These are phyloP conservation scores for Penicillium psychrosexuale DNA, from an alignment of 2,329 filamentous ascomycete genomes.

Conservation along the genomic window DNA sequence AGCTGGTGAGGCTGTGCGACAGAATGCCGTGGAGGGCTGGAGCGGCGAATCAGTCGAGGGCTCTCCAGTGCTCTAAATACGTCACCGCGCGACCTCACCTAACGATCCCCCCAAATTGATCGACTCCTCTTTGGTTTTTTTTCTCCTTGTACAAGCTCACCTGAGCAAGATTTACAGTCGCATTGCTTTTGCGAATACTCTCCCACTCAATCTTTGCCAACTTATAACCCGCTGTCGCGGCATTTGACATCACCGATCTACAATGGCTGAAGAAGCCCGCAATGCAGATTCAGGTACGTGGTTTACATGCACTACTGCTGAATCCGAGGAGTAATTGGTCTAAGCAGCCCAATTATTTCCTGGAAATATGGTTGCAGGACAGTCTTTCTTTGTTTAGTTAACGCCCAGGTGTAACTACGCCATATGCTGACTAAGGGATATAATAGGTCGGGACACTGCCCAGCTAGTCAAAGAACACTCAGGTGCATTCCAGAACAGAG, in stretches of 20 bases:
- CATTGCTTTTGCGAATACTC: slow-evolving; percentile 14
- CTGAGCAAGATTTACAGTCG: slow-evolving; percentile 12
- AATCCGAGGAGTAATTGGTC: slow-evolving; percentile 5
- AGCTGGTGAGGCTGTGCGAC: slow-evolving; percentile 5
- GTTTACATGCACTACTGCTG: slow-evolving; percentile 1
- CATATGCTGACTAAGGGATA: slow-evolving; percentile 22
- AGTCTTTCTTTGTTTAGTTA: not conserved
- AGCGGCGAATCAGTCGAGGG: slow-evolving; percentile 22
- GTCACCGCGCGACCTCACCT: slow-evolving; percentile 36
- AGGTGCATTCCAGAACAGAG: slow-evolving; percentile 13
- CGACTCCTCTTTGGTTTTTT: slow-evolving; percentile 8
- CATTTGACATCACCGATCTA: slow-evolving; percentile 24
- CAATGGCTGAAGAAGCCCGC: slow-evolving; percentile 26
- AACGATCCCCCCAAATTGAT: slow-evolving; percentile 15
- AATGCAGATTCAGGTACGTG: slow-evolving; percentile 23
- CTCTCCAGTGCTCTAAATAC: slow-evolving; percentile 29
- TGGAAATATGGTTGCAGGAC: not conserved
- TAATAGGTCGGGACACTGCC: slow-evolving; percentile 5
- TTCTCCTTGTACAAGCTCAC: slow-evolving; percentile 7
- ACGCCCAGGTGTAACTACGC: not conserved
- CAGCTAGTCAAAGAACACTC: slow-evolving; percentile 12
- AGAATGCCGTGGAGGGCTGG: slow-evolving; percentile 5
- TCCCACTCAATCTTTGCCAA: not conserved
- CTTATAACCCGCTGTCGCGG: slow-evolving; percentile 2
- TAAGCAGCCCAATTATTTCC: not conserved